Evolutionary conservation across 345 rosid genomes (phyloP).

Genomic region (Excoecaria agallocha): DNA sequence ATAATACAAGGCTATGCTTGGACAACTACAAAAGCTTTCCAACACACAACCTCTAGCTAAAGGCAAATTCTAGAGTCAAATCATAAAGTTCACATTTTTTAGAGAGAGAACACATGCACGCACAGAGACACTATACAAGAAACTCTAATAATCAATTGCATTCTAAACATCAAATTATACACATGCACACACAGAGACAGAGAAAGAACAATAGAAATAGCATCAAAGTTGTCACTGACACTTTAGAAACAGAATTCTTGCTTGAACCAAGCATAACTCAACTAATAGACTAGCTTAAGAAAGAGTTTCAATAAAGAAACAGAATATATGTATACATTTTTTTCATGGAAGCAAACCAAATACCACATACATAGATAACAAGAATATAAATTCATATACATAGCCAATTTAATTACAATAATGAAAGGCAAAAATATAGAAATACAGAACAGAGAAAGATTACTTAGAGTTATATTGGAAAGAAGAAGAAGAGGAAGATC

Average conservation of each 20-base stretch:
- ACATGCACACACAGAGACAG: neutral
- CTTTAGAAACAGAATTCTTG: neutral
- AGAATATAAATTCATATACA: neutral
- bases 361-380: neutral
- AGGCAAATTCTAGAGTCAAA: no score
- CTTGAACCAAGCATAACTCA: neutral
- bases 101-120: no score
- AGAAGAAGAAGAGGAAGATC: constrained; percentile 51
- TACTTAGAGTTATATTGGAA: constrained; percentile 26
- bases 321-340: neutral
- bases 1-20: no score
- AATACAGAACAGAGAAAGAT: neutral
- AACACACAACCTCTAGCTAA: no score
- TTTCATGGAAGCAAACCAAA: neutral
- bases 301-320: neutral
- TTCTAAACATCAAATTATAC: neutral
- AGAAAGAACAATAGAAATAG: neutral
- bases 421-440: neutral
- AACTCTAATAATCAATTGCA: neutral
- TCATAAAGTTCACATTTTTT: no score
- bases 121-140: no score
- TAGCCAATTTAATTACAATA: neutral
- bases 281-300: neutral
- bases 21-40: no score
- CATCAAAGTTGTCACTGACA: neutral